phyloP scores from a whole-genome alignment of 352 stramenopile species.

The Aphanomyces astaci region DNA sequence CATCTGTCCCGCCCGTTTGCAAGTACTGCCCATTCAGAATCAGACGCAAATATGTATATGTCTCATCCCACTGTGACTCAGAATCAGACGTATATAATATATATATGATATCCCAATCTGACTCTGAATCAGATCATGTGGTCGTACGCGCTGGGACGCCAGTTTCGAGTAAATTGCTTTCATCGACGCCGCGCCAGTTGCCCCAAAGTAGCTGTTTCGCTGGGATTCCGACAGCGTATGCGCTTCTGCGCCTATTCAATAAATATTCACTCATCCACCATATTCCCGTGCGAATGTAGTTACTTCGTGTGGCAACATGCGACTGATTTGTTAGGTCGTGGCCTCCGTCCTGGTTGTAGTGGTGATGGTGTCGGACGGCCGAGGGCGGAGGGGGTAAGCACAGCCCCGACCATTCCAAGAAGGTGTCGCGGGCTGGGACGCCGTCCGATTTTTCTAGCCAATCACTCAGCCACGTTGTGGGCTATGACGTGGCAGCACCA shows the following conservation, averaged over 20 bases:
- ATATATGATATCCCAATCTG: no score
- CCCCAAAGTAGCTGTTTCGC: conserved; percentile 9
- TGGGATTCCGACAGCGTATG: not conserved
- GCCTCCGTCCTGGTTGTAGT: not conserved
- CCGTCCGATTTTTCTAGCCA: not conserved
- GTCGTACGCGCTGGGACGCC: conserved; percentile 4
- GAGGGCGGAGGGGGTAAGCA: not conserved
- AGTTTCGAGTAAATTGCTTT: conserved; percentile 19
- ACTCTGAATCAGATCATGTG: no score
- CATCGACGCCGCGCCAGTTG: not conserved
- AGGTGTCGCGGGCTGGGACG: not conserved
- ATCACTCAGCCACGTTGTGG: not conserved
- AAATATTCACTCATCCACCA: no score
- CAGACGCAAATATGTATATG: not conserved
- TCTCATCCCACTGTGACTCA: no score
- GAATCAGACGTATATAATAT: no score
- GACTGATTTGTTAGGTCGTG: not conserved
- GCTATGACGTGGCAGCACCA: not conserved
- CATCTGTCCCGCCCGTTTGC: not conserved
- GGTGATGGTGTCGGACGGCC: not conserved
- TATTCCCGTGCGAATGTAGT: no score
- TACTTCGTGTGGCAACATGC: not conserved
- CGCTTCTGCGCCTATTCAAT: not conserved
- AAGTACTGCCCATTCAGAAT: not conserved
- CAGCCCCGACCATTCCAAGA: conserved; percentile 1